These are phyloP conservation scores for Globisporangium cylindrosporum DNA, from an alignment of 352 stramenopile genomes.

Conservation along the genomic window DNA sequence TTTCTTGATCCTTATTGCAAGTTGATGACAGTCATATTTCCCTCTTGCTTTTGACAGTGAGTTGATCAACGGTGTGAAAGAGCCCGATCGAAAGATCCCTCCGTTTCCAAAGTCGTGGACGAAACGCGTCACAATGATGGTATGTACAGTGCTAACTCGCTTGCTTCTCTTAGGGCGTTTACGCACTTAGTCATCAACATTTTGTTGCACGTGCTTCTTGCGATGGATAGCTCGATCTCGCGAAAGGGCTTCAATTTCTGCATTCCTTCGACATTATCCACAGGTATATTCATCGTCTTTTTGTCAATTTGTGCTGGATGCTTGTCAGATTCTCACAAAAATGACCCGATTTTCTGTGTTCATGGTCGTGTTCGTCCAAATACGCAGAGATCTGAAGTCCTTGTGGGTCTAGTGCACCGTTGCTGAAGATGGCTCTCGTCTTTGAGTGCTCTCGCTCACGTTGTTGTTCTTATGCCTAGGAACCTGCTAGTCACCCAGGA, in stretches of 20 bases:
- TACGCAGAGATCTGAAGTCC: constrained; percentile 69
- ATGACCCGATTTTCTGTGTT: not conserved
- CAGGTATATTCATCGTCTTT: constrained; percentile 27
- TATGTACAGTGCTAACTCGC: constrained; percentile 15
- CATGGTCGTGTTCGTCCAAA: not conserved
- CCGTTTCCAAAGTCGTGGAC: constrained; percentile 72
- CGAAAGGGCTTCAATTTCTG: constrained; percentile 68
- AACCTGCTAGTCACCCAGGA: constrained; percentile 75
- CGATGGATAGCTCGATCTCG: constrained; percentile 50
- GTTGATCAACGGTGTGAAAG: constrained; percentile 67
- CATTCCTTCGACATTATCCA: constrained; percentile 84
- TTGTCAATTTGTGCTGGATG: not conserved
- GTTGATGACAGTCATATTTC: not conserved
- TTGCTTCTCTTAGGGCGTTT: not conserved
- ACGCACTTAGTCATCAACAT: not conserved
- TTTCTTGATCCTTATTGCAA: not conserved
- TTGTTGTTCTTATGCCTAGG: constrained; percentile 21
- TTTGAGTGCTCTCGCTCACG: not conserved
- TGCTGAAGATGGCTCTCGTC: not conserved
- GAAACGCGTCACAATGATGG: constrained; percentile 78
- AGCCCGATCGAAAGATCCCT: constrained; percentile 51
- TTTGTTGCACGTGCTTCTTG: not conserved
- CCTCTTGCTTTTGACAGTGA: constrained; percentile 32
- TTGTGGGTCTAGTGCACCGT: constrained; percentile 33
- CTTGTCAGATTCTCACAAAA: not conserved